Evolutionary conservation across 768 basidiomycete genomes (phyloP), one percentile per base, ranked within the genome.

Genomic region (Lactifluus pinguis): DNA sequence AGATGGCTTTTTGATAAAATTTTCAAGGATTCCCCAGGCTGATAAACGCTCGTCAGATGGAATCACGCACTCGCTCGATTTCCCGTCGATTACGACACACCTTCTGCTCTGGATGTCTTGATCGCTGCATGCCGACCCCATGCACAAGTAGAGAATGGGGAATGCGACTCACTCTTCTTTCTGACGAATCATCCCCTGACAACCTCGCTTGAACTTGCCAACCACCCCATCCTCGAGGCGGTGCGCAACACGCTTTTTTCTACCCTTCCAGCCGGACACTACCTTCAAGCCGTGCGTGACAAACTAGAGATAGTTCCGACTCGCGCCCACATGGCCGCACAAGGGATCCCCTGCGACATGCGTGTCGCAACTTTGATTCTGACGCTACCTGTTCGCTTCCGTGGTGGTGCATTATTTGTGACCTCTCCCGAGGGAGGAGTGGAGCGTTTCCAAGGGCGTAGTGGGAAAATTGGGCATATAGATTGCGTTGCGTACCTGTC

Each of bases 171-270:
- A 0, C 76, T 88, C 21, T 84, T 83, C 72, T 92, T 83, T 71
- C 89, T 88, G 8, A 76, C 83, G 8, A 84, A 79, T 55, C 82
- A 89, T 50, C 86, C 88, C 17, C 73, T 90, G 59, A 89, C 86
- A 0, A 76, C 85, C 25, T 86, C 89, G 0, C 80, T 92, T 65
- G 89, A 92, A 67, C 79, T 92, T 63, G 80, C 88, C 21, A 89
- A 86, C 70, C 87, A 89, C 68, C 89, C 89, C 3, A 84, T 92
- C 69, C 80, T 92, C 62, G 89, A 89, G 64, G 84, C 89, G 0
- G 76, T 91, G 21, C 83, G 83, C 50, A 83, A 75, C 58, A 76
- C 83, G 0, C 75, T 92, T n/a, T 90, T 91, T 72, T 87, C 88
- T 0, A 76, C 78, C 30, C 76, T 90, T 4, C 83, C 87, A 4